Evolutionary conservation across 169 alveolate species (phyloP).

Genomic region (Eimeria necatrix): DNA sequence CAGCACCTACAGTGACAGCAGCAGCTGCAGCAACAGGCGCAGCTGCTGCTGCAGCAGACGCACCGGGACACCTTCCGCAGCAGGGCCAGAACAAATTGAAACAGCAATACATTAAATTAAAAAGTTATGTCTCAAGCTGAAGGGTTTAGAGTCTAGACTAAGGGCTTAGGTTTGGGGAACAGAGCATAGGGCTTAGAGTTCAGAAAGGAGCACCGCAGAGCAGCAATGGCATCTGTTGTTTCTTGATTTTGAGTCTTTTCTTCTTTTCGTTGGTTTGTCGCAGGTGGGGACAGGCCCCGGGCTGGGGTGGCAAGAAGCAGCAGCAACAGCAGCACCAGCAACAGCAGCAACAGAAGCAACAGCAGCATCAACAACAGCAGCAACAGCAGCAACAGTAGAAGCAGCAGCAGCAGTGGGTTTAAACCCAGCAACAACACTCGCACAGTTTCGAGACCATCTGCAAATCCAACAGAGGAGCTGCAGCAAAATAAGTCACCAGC

Average conservation of each 20-base stretch:
- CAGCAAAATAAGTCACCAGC: background rate
- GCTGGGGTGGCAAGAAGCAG: background rate
- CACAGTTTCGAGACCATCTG: background rate
- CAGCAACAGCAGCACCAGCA: conserved; percentile 40
- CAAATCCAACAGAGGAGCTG: background rate
- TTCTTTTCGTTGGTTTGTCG: background rate
- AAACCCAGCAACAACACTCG: background rate
- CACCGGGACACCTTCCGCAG: background rate
- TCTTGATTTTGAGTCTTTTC: background rate
- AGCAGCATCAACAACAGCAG: background rate
- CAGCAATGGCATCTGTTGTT: conserved; percentile 41
- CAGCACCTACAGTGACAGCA: background rate
- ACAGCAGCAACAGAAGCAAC: background rate
- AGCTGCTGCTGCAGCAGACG: background rate
- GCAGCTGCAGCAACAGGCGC: conserved; percentile 7
- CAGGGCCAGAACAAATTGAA: background rate
- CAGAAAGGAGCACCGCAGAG: conserved; percentile 27
- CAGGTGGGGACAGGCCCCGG: conserved; percentile 4
- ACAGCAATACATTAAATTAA: background rate
- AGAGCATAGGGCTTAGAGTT: conserved; percentile 18
- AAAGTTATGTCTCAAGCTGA: background rate
- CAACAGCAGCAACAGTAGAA: background rate
- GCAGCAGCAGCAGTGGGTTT: background rate
- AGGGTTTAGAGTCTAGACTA: background rate
- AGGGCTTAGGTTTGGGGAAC: background rate